Evolutionary conservation across 352 stramenopile species (phyloP).

Genomic region (Phytophthora hybrid): DNA sequence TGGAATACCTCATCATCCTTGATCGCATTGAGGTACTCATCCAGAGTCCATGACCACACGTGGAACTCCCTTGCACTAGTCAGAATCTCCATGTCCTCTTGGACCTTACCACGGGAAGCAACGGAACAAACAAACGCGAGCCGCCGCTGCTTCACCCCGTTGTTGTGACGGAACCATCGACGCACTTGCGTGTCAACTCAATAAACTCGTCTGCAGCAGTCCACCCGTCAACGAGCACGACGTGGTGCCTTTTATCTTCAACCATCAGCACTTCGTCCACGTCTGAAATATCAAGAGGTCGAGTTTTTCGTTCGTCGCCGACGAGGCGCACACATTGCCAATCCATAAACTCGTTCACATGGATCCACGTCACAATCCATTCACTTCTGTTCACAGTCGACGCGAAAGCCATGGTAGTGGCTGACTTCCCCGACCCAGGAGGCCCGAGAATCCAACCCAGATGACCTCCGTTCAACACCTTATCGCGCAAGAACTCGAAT

Average conservation of each 20-base stretch:
- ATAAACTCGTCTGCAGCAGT: background rate
- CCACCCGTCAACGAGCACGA: conserved; percentile 25
- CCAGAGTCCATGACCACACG: conserved; percentile 21
- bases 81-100: background rate
- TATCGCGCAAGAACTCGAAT: conserved; percentile 21
- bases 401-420: conserved; percentile 22
- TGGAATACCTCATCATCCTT: conserved; percentile 16
- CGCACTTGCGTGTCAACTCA: background rate
- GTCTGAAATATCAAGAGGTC: background rate
- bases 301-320: conserved; percentile 10
- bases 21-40: conserved; percentile 17
- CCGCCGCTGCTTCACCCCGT: conserved; percentile 1
- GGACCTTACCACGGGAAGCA: background rate
- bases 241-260: conserved; percentile 1
- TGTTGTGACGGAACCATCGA: conserved; percentile 1
- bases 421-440: conserved; percentile 28
- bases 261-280: conserved; percentile 12
- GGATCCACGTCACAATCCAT: conserved; percentile 30
- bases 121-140: conserved; percentile 22
- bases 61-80: conserved; percentile 6
- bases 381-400: conserved; percentile 15
- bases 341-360: background rate
- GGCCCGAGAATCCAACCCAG: conserved; percentile 22
- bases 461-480: conserved; percentile 18
- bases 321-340: conserved; percentile 13